A percentile compares a stretch with the other conserved stretches of the same genome.
These are phyloP conservation scores for Nannizziopsis arthrosporioides DNA, from an alignment of 2,329 filamentous ascomycete genomes.

Conservation along the genomic window DNA sequence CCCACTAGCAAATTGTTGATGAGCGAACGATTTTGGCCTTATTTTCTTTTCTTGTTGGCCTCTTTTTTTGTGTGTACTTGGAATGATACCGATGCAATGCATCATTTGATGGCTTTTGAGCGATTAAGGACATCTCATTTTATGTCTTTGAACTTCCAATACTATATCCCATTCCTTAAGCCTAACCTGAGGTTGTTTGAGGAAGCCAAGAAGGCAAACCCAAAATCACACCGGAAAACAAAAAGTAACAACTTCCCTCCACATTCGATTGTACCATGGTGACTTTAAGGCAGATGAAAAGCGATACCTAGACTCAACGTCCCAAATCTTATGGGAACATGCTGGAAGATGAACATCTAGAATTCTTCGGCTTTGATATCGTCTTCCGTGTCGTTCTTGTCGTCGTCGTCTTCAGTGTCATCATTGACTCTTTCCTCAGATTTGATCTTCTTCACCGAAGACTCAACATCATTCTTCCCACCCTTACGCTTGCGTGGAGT, in stretches of 20 bases:
- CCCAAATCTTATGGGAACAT: not conserved
- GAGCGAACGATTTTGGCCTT: not conserved
- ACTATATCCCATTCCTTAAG: no score
- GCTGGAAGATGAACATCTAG: no score
- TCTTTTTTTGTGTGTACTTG: no score
- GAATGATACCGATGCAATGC: no score
- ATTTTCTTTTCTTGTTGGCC: no score
- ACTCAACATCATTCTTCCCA: conserved; percentile 2
- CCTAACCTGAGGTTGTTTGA: no score
- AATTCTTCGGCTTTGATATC: not conserved
- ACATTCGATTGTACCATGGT: not conserved
- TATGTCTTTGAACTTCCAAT: no score
- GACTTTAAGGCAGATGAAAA: no score
- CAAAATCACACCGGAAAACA: no score
- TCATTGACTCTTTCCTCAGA: conserved; percentile 11
- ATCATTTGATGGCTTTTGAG: no score
- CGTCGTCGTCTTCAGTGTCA: conserved; percentile 2
- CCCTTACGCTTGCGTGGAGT: conserved; percentile 15
- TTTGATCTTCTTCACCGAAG: conserved; percentile 15
- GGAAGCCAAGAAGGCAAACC: no score
- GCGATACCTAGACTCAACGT: not conserved
- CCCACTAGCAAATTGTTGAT: not conserved
- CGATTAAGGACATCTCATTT: no score
- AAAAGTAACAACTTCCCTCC: not conserved
- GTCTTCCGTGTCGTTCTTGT: not conserved